A percentile compares a stretch with the other conserved stretches of the same genome.
Conservation (phyloP, 2,329 filamentous ascomycete species). For the Penicillium sp. region DNA sequence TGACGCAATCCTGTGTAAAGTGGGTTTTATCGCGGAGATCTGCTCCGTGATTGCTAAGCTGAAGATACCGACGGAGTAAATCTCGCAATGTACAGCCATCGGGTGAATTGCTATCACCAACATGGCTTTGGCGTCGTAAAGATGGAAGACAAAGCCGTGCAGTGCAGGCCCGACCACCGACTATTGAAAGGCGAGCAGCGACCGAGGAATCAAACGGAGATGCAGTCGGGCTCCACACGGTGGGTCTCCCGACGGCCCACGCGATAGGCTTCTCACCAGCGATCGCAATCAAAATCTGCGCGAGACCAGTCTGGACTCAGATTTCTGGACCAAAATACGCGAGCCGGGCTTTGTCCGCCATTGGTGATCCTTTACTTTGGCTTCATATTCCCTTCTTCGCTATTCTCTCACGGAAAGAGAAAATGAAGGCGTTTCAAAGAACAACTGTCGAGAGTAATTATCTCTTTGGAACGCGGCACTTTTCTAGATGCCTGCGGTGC, state of each 20-base stretch:
- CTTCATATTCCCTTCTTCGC: background rate
- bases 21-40: background rate
- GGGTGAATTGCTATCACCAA: background rate
- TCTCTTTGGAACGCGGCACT: too few species aligned
- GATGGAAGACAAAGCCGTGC: background rate
- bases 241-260: background rate
- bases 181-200: background rate
- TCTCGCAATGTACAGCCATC: background rate
- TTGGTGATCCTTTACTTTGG: background rate
- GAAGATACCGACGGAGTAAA: background rate
- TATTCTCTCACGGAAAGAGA: too few species aligned
- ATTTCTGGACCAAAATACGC: background rate
- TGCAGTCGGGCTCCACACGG: background rate
- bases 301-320: background rate
- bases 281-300: background rate
- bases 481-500: too few species aligned
- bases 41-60: background rate
- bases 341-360: background rate
- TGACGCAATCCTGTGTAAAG: constrained; percentile 11
- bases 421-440: too few species aligned
- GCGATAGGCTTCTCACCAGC: background rate
- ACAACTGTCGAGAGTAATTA: too few species aligned
- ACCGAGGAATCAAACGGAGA: background rate
- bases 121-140: background rate
- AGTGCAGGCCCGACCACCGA: background rate